phyloP scores from a whole-genome alignment of 2,329 filamentous ascomycete species.

The Tolypocladium tropicale region DNA sequence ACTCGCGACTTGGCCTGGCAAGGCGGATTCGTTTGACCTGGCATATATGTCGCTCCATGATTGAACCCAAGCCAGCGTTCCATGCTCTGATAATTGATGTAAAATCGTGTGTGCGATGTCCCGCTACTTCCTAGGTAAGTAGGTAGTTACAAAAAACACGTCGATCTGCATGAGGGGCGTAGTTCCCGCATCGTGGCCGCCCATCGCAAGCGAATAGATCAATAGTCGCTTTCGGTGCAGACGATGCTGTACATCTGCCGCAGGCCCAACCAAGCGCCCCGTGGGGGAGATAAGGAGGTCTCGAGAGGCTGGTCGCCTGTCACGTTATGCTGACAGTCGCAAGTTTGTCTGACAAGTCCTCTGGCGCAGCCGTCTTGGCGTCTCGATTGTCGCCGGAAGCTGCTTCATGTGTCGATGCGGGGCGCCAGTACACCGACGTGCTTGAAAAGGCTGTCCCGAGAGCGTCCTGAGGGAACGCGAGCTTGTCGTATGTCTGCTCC shows the following conservation, averaged over 20 bases:
- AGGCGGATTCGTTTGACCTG: background rate
- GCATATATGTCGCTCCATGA: background rate
- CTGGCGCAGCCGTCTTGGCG: background rate
- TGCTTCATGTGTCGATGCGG: background rate
- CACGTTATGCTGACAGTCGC: background rate
- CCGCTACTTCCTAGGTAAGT: background rate
- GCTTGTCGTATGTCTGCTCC: constrained; percentile 6
- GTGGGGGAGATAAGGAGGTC: background rate
- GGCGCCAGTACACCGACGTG: constrained; percentile 11
- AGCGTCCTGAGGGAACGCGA: constrained; percentile 7
- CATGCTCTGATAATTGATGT: background rate
- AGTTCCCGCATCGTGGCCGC: no score
- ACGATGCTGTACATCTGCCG: background rate
- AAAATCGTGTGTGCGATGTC: background rate
- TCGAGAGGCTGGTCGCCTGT: background rate
- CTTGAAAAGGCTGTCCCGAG: constrained; percentile 8
- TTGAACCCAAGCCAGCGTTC: background rate
- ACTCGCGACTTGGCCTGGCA: background rate
- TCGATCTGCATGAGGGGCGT: background rate
- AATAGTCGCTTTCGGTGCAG: background rate
- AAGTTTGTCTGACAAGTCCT: background rate
- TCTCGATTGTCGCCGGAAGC: background rate
- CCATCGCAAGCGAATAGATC: background rate
- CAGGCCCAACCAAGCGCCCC: background rate
- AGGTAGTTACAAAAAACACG: background rate